These are phyloP conservation scores for Prunella vulgaris DNA, from an alignment of 257 asterid genomes.

Conservation along the genomic window DNA sequence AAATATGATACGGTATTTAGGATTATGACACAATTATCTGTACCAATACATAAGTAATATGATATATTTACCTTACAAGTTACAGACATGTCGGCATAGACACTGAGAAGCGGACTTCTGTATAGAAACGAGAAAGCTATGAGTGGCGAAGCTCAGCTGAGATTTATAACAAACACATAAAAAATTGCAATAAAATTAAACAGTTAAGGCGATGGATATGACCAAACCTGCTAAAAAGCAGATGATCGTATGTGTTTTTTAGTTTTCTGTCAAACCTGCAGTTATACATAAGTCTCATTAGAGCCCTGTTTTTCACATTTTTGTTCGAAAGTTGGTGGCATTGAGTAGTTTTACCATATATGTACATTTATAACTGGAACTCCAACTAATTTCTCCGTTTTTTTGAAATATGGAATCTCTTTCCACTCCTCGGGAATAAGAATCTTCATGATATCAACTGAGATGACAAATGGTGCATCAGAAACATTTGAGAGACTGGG, in stretches of 20 bases:
- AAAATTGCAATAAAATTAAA: conserved; percentile 1
- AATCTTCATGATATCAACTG: conserved; percentile 88
- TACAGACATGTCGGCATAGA: conserved; percentile 98
- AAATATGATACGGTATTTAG: background rate
- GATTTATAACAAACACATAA: background rate
- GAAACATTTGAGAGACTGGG: conserved; percentile 2
- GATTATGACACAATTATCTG: background rate
- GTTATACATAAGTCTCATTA: conserved; percentile 1
- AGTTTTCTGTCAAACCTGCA: conserved; percentile 97
- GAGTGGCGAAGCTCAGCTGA: conserved; percentile 1
- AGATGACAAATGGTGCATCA: conserved; percentile 13
- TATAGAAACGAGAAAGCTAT: conserved; percentile 26
- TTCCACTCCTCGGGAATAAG: conserved; percentile 91
- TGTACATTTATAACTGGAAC: conserved; percentile 96
- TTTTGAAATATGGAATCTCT: conserved; percentile 69
- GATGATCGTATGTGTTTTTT: conserved; percentile 83
- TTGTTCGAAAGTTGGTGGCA: background rate
- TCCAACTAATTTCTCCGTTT: conserved; percentile 82
- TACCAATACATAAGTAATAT: background rate
- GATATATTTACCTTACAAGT: conserved; percentile 75
- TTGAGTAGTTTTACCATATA: conserved; percentile 49
- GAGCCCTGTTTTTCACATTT: too few relatives aligned
- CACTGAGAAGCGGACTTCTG: conserved; percentile 97
- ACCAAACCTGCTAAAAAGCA: conserved; percentile 87
- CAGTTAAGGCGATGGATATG: background rate